Conservation (phyloP, 331 rosid genomes). For the Pyrus hybrid region DNA sequence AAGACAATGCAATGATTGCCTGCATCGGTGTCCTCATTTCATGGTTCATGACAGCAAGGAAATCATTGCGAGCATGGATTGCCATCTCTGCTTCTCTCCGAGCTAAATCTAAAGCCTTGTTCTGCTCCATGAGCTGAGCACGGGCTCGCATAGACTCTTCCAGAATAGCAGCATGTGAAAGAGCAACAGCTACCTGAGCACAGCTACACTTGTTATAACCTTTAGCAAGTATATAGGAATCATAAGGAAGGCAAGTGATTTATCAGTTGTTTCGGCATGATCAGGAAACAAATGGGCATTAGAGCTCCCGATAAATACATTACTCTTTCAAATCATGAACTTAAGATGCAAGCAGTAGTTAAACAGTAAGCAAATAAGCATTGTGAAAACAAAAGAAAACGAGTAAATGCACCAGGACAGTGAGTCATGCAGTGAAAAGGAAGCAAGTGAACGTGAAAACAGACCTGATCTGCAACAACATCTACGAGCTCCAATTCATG, state of each 20-base stretch:
- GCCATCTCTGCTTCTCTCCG: slow-evolving; percentile 80
- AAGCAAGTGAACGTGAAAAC: background rate
- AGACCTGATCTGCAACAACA: slow-evolving; percentile 91
- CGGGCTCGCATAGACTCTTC: slow-evolving; percentile 96
- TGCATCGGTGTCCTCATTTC: slow-evolving; percentile 94
- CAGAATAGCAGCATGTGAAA: slow-evolving; percentile 93
- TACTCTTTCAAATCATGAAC: background rate
- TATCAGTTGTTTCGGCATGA: background rate
- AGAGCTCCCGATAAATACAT: background rate
- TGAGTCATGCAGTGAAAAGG: background rate
- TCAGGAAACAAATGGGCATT: too few species aligned
- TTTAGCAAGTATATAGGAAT: background rate
- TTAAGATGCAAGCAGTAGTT: background rate
- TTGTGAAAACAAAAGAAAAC: background rate
- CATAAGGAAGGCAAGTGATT: background rate
- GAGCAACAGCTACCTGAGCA: slow-evolving; percentile 87
- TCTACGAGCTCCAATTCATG: slow-evolving; percentile 84
- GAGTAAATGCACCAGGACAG: background rate
- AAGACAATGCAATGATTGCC: slow-evolving; percentile 73
- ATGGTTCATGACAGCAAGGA: slow-evolving; percentile 87
- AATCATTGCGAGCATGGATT: slow-evolving; percentile 83
- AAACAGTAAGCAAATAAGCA: background rate
- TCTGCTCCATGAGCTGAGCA: slow-evolving; percentile 80
- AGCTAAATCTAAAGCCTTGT: slow-evolving; percentile 71
- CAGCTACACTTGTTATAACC: background rate